Conservation (phyloP, 139 green algal species). For the Pedinophyceae sp. region DNA sequence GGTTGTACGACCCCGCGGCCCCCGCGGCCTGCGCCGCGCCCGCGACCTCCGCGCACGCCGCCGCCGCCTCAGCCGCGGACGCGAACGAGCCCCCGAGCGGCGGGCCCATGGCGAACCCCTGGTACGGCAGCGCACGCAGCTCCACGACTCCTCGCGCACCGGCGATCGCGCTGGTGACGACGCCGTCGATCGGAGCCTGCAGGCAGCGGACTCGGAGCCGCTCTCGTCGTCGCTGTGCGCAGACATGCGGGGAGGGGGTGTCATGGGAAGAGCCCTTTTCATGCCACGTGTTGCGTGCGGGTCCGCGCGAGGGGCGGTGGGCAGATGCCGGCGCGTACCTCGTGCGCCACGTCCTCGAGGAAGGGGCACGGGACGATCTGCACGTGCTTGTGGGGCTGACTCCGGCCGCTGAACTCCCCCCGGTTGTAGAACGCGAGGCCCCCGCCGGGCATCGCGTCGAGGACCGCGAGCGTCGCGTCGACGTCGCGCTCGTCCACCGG, state of each 20-base stretch:
- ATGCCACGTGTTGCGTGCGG: too few relatives aligned
- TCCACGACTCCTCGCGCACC: too few relatives aligned
- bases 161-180: too few relatives aligned
- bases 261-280: too few relatives aligned
- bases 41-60: neutral
- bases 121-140: slow-evolving; percentile 14
- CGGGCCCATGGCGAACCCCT: slow-evolving; percentile 9
- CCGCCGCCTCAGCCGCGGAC: neutral
- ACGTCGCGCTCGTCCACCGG: slow-evolving; percentile 25
- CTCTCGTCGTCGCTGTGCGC: too few relatives aligned
- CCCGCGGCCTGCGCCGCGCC: neutral
- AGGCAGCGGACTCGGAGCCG: too few relatives aligned
- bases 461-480: neutral
- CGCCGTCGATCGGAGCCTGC: neutral
- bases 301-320: too few relatives aligned
- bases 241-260: too few relatives aligned
- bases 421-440: slow-evolving; percentile 72
- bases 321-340: slow-evolving; percentile 4
- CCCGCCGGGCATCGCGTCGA: slow-evolving; percentile 35
- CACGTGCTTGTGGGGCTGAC: slow-evolving; percentile 74
- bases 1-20: neutral
- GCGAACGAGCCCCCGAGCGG: neutral
- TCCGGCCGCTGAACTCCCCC: slow-evolving; percentile 43
- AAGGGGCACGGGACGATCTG: slow-evolving; percentile 22
- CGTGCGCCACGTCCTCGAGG: slow-evolving; percentile 7